phyloP scores from a whole-genome alignment of 495 filamentous ascomycete species.

The Hyaloscypha hepaticicola region DNA sequence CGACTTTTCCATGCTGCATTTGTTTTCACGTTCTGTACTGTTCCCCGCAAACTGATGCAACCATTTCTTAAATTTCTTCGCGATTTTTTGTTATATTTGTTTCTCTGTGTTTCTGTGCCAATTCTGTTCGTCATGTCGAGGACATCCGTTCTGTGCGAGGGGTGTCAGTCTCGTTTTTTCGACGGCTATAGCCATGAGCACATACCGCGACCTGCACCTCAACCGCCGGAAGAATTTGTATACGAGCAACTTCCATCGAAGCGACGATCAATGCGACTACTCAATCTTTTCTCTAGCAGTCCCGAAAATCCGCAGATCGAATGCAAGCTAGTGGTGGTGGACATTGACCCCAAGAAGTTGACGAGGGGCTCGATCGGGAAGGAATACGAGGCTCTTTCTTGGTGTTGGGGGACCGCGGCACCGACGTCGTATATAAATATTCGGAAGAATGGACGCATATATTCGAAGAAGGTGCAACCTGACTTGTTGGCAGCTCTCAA shows the following conservation, averaged over 20 bases:
- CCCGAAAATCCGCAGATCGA: background rate
- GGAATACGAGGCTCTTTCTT: slow-evolving; percentile 2
- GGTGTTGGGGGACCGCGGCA: background rate
- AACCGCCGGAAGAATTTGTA: background rate
- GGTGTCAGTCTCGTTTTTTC: no score
- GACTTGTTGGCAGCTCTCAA: background rate
- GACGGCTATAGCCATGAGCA: no score
- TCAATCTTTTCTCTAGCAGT: background rate
- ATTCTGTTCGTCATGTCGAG: no score
- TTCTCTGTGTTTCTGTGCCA: no score
- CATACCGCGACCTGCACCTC: no score
- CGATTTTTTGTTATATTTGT: no score
- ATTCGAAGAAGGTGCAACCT: background rate
- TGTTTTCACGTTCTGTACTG: no score
- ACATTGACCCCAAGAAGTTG: background rate
- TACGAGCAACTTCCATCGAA: background rate
- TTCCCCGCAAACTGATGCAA: no score
- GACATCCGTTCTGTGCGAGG: no score
- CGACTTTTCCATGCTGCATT: no score
- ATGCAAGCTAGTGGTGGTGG: background rate
- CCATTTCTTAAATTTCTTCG: no score
- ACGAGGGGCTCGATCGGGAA: background rate
- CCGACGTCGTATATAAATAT: background rate
- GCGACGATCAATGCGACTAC: background rate
- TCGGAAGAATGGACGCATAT: background rate